Evolutionary conservation across 768 basidiomycete species (phyloP), one percentile per base, ranked within the genome.

Genomic region (Lactarius vividus): DNA sequence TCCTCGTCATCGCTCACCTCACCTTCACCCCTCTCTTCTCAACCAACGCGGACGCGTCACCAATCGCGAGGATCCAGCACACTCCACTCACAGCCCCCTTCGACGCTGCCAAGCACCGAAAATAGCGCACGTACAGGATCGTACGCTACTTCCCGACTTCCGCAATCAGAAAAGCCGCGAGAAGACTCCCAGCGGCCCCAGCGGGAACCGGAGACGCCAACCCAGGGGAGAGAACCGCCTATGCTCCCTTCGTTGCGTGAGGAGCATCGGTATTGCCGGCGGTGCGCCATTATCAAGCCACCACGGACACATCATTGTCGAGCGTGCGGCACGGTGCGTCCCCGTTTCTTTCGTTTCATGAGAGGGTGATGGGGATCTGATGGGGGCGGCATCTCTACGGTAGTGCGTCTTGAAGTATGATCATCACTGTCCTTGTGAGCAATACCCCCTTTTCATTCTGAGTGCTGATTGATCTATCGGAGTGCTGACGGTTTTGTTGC

Each of bases 401-500:
- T 68, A 93, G 89, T 94, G 93, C 72, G 80, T 94, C 7, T 74
- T 95, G 56, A 88, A 85, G 74, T 94, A 88, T 70, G 92, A 95
- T 72, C 92, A 95, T 76, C 93, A 95, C 72, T 95, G 92, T 77
- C 92, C 92, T 58, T 94, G 91, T 91, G 74, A 69, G 87, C 79
- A 7, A 10, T 20, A 23, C 23, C 11, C 49, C 39, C 39, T 46
- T 18, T 23, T 39, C 37, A 15, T 39, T 39, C 37, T 39, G 37
- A 39, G 37, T 39, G 3, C 37, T 3, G 7, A 20, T 35, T 49
- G 31, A 58, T 53, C 28, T 10, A 11, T 63, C 61, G 28, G 37
- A 28, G 15, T 11, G 37, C 28, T 66, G 23, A 65, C 35, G 42
- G n/a, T 57, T 53, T 49, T 7, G 65, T 66, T 59, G 66, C 65